phyloP scores from a whole-genome alignment of 768 basidiomycete species.

The Tephrocybe sp. region DNA sequence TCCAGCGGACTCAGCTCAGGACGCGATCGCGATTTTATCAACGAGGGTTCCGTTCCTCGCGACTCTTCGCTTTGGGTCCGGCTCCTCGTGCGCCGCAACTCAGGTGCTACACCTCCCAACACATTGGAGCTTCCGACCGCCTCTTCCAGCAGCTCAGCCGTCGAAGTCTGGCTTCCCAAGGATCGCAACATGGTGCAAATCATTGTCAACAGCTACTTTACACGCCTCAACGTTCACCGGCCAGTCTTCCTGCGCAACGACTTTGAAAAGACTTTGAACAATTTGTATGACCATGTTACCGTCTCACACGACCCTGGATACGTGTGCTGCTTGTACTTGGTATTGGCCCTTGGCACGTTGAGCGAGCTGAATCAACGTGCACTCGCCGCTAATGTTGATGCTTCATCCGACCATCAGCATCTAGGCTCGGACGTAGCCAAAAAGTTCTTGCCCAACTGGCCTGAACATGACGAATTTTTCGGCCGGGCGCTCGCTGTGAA shows the following conservation, averaged over 20 bases:
- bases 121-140: conserved; percentile 33
- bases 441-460: conserved; percentile 72
- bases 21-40: conserved; percentile 55
- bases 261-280: conserved; percentile 61
- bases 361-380: conserved; percentile 78
- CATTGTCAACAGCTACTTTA: conserved; percentile 72
- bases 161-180: conserved; percentile 72
- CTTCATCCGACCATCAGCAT: conserved; percentile 30
- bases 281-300: conserved; percentile 59
- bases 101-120: conserved; percentile 29
- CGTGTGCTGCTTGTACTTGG: conserved; percentile 72
- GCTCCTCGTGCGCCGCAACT: conserved; percentile 50
- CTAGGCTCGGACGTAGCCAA: conserved; percentile 43
- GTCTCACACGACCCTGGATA: conserved; percentile 69
- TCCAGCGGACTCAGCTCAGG: conserved; percentile 68
- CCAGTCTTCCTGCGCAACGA: conserved; percentile 70
- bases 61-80: conserved; percentile 61
- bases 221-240: conserved; percentile 73
- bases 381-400: conserved; percentile 47
- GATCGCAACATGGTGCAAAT: conserved; percentile 63
- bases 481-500: conserved; percentile 75
- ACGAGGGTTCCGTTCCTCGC: conserved; percentile 54
- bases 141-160: conserved; percentile 28
- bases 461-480: conserved; percentile 82
- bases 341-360: conserved; percentile 78